Percentiles rank a stretch among this genome's conserved stretches.
phyloP scores from a whole-genome alignment of 768 basidiomycete genomes.

The Pleurotus citrinopileatus region DNA sequence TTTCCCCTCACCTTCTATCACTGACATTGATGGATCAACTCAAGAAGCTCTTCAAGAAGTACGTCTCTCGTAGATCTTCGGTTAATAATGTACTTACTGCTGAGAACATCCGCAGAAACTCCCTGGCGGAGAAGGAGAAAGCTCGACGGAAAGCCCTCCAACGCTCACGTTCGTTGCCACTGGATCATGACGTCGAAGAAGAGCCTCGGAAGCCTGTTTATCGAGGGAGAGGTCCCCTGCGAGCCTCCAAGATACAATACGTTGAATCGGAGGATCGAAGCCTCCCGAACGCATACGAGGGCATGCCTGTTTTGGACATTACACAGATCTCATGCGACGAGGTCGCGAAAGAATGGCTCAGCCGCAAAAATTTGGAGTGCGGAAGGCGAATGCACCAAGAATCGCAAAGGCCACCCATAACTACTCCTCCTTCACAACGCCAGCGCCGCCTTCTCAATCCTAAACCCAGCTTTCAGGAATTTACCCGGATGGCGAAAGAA shows the following conservation, averaged over 20 bases:
- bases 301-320: constrained; percentile 1
- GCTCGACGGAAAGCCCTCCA: not conserved
- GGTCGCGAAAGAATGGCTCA: constrained; percentile 1
- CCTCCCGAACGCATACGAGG: not conserved
- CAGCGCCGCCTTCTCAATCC: not conserved
- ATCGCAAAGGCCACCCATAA: not conserved
- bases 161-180: constrained; percentile 7
- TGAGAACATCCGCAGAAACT: too few relatives aligned
- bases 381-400: not conserved
- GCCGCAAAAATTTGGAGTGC: not conserved
- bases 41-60: constrained; percentile 9
- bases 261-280: not conserved
- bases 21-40: constrained; percentile 2
- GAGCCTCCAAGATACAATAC: not conserved
- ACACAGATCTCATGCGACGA: not conserved
- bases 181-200: not conserved
- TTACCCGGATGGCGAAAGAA: not conserved
- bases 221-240: constrained; percentile 1
- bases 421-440: not conserved
- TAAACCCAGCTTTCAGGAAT: not conserved
- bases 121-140: not conserved
- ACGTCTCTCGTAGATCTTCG: too few relatives aligned
- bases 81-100: too few relatives aligned
- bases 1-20: not conserved
- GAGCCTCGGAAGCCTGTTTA: constrained; percentile 2